Evolutionary conservation across 2,329 filamentous ascomycete species (phyloP), one percentile per base, ranked within the genome.

Genomic region (Penicillium occitanis): DNA sequence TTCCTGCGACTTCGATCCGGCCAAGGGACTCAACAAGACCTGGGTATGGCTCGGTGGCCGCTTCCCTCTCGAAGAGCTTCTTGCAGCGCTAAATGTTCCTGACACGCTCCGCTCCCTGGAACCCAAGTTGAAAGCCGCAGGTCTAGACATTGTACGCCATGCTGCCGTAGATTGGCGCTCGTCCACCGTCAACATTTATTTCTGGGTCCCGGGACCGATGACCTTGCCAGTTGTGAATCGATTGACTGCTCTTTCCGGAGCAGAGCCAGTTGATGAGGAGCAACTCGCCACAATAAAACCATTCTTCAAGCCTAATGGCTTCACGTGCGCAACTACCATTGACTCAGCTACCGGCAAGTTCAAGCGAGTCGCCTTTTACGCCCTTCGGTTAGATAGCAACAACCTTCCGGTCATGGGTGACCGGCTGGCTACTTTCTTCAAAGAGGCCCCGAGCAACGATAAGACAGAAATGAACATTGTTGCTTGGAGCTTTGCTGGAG

Each of bases 1-100:
- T 37, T 66, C 64, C 30, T 66, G 64, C 37, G 64, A 66, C 50
- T 66, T 66, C 33, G 64, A 62, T 50, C 58, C 64, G 19, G 50
- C 64, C 19, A 55, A 35, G 30, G 64, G 64, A 4, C 64, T 66
- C 13, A 57, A 50, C 19, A 66, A 66, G 33, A 66, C 64, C 1
- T 66, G 64, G 64, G n/a, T 66, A 30, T 66, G 64, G 64, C 64
- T 66, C 13, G 64, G 58, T 42, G 64, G 64, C 3, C 48, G 58
- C 8, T 50, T 25, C 13, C 40, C 64, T 19, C 10, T 57, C 14
- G 30, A 42, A 2, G 42, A 57, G 13, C 14, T 66, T 10, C 64
- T 66, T 25, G 44, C 19, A 13, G 59, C 58, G 22, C 59, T 59
- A 1, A 30, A 61, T 57, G 59, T 66, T 5, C 64, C 64, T 4